Base-by-base conservation (phyloP, 345 rosid species). In the Eucalyptus coolabah region DNA sequence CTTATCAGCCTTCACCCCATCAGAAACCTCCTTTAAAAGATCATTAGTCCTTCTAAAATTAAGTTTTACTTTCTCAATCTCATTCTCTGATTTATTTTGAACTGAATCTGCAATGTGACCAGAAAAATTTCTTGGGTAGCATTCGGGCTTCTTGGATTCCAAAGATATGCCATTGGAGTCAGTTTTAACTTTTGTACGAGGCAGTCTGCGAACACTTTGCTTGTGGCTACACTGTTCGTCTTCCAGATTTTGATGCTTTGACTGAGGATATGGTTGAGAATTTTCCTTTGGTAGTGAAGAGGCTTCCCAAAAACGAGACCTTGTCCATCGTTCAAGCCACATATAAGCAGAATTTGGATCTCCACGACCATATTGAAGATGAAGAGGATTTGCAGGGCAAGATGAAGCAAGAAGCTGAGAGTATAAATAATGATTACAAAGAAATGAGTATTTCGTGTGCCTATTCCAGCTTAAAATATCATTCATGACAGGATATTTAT, bases 251-350 rank as follows among this genome's bases (percentile, higher is more conserved):
- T 91, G 91, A 89, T 88, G 85, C 82, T 92, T 21, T 89, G 90
- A 86, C 87, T 87, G 80, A 5, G 50, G 90, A 93, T 94, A 93
- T 80, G 88, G 87, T 90, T 87, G 90, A 88, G 93, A 80, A 86
- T 86, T 93, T 90, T 90, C 94, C 90, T 91, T 90, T 80, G 86
- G 90, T 60, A 91, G 92, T 42, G 93, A 90, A 91, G 90, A 91
- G 67, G 93, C 92, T 89, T 89, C 92, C 98, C 96, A 96, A 89
- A 95, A 94, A 86, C 69, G 92, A 89, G 93, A 93, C 12, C 67
- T 91, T 44, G 97, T 94, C 98, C 99, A 97, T 83, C 98, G 95
- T 89, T 90, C 94, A 89, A 96, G 93, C 99, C 99, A 97, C 86
- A 92, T 92, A 92, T 88, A 87, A 49, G 93, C 92, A 16, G 95